A percentile compares a stretch with the other conserved stretches of the same genome.
Conservation (phyloP, 2,329 filamentous ascomycete genomes). For the Coniochaeta sp. region DNA sequence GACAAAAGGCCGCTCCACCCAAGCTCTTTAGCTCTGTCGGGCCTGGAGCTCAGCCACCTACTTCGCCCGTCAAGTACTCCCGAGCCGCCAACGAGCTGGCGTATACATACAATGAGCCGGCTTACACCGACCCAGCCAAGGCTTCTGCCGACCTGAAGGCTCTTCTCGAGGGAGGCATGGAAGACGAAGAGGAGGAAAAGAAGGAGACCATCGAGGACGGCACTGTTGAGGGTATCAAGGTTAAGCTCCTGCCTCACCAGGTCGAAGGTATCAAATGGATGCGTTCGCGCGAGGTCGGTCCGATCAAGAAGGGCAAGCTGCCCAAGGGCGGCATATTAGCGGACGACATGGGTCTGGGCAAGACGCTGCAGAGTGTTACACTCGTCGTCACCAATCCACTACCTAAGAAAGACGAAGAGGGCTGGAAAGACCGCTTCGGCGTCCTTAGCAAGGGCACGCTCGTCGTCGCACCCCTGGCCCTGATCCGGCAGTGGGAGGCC, state of each 20-base stretch:
- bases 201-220: constrained; percentile 38
- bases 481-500: constrained; percentile 95
- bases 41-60: constrained; percentile 13
- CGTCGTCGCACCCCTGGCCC: constrained; percentile 83
- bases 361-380: constrained; percentile 90
- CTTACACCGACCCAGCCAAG: constrained; percentile 65
- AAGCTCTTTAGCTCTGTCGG: constrained; percentile 41
- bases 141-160: constrained; percentile 74
- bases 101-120: constrained; percentile 33
- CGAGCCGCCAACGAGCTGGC: constrained; percentile 20
- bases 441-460: constrained; percentile 72
- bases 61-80: constrained; percentile 17
- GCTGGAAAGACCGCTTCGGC: constrained; percentile 62
- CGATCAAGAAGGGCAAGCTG: constrained; percentile 70
- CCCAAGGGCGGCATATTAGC: constrained; percentile 93
- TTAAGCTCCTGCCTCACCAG: constrained; percentile 88
- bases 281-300: constrained; percentile 82
- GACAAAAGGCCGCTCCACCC: constrained; percentile 38
- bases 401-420: constrained; percentile 47
- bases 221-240: constrained; percentile 68
- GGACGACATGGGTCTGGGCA: constrained; percentile 95
- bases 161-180: constrained; percentile 73
- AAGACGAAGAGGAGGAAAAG: constrained; percentile 63
- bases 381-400: constrained; percentile 82
- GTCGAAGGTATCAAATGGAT: constrained; percentile 94